Conservation (phyloP, 441 rosid genomes). For the Bocquillonia castaneifolia region DNA sequence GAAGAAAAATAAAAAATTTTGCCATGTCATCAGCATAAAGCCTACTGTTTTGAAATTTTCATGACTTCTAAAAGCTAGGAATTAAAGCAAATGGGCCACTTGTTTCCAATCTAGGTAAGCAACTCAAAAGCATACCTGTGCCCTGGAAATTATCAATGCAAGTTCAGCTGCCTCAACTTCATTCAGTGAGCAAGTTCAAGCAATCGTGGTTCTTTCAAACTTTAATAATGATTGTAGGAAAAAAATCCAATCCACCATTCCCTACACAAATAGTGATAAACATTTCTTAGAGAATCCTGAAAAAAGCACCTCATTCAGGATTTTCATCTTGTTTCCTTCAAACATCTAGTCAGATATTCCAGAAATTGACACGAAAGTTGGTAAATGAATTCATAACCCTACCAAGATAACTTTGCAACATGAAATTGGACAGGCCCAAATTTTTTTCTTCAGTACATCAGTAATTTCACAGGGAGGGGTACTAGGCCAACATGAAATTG, state of each 20-base stretch:
- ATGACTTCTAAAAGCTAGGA: background rate
- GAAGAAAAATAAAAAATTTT: background rate
- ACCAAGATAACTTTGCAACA: background rate
- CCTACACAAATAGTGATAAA: background rate
- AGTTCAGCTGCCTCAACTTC: background rate
- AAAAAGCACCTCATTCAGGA: background rate
- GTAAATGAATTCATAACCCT: background rate
- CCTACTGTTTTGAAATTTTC: background rate
- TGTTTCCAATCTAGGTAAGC: background rate
- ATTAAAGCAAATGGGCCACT: background rate
- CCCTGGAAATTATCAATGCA: background rate
- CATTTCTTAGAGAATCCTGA: background rate
- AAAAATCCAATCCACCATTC: background rate
- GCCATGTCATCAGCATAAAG: background rate
- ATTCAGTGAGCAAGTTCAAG: background rate
- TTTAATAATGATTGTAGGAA: background rate
- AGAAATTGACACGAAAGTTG: background rate
- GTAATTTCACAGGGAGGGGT: background rate
- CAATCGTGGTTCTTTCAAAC: background rate
- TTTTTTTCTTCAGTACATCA: background rate
- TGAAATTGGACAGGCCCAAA: background rate
- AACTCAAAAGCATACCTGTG: background rate
- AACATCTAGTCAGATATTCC: background rate
- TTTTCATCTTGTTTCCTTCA: background rate
- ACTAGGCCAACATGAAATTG: background rate